A percentile compares a stretch with the other conserved stretches of the same genome.
These are phyloP conservation scores for Didymella pomorum DNA, from an alignment of 2,329 filamentous ascomycete species.

Conservation along the genomic window DNA sequence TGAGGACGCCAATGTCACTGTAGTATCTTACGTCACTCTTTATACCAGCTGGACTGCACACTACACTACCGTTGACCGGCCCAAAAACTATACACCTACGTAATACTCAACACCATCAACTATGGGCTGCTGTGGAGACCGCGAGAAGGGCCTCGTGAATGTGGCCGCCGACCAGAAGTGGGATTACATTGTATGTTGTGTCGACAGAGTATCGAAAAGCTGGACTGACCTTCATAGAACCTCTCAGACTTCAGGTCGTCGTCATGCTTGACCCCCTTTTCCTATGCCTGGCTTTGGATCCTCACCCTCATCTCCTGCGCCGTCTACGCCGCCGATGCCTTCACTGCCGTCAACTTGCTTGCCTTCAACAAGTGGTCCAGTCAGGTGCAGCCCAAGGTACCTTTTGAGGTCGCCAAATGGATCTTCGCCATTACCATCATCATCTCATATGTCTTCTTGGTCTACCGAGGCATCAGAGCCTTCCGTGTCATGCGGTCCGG, in stretches of 20 bases:
- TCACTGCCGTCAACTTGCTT: slow-evolving; percentile 90
- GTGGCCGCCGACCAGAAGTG: slow-evolving; percentile 68
- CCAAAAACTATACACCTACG: slow-evolving; percentile 25
- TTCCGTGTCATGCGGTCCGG: slow-evolving; percentile 81
- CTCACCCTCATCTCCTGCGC: slow-evolving; percentile 79
- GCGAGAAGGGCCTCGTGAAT: slow-evolving; percentile 45
- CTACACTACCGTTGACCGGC: slow-evolving; percentile 47
- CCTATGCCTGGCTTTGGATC: slow-evolving; percentile 85
- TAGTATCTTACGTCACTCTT: slow-evolving; percentile 42
- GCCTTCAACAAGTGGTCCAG: slow-evolving; percentile 90
- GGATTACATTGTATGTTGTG: slow-evolving; percentile 82
- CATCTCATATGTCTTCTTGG: slow-evolving; percentile 82
- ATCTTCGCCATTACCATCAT: slow-evolving; percentile 95
- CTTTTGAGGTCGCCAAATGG: slow-evolving; percentile 85
- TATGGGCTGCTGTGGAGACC: slow-evolving; percentile 51
- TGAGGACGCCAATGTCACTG: slow-evolving; percentile 35
- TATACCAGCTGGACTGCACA: slow-evolving; percentile 50
- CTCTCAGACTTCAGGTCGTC: slow-evolving; percentile 80
- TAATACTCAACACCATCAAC: slow-evolving; percentile 38
- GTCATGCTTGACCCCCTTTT: slow-evolving; percentile 78
- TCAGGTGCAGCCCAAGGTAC: slow-evolving; percentile 78
- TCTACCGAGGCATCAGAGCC: slow-evolving; percentile 81
- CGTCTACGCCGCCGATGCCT: slow-evolving; percentile 89
- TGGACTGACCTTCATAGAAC: slow-evolving; percentile 49
- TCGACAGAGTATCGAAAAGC: neutral